Evolutionary conservation across 441 rosid genomes (phyloP).

Genomic region (Gossypium gossypioides): DNA sequence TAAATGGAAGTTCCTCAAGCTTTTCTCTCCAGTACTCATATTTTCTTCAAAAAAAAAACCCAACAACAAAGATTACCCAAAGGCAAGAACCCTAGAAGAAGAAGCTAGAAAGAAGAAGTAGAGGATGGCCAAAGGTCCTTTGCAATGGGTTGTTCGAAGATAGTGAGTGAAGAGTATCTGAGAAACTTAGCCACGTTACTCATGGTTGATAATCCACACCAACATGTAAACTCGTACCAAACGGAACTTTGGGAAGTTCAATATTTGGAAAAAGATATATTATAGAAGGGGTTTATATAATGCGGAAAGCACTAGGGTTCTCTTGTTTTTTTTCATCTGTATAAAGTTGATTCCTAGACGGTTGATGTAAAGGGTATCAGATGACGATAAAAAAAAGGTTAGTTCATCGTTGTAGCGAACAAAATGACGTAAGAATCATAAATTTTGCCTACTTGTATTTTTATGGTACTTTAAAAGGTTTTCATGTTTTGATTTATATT

Average conservation of each 20-base stretch:
- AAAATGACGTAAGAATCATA: not conserved
- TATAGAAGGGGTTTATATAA: not conserved
- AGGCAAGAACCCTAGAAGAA: not conserved
- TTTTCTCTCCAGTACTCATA: constrained; percentile 52
- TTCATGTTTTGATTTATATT: no score
- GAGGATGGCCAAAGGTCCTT: constrained; percentile 6
- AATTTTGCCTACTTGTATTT: constrained; percentile 8
- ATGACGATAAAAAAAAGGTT: not conserved
- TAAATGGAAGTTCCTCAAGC: constrained; percentile 38
- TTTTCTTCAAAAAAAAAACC: not conserved
- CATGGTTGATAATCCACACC: constrained; percentile 24
- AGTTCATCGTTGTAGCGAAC: not conserved
- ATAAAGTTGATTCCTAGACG: constrained; percentile 7
- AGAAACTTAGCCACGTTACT: constrained; percentile 25
- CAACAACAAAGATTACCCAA: not conserved
- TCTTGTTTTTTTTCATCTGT: not conserved
- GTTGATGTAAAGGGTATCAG: constrained; percentile 10
- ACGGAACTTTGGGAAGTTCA: not conserved
- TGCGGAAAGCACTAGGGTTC: not conserved
- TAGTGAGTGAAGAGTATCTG: constrained; percentile 26
- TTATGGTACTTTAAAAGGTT: no score
- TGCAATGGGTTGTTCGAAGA: constrained; percentile 18
- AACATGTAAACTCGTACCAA: not conserved
- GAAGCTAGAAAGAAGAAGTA: not conserved
- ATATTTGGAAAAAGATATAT: not conserved